A percentile compares a stretch with the other conserved stretches of the same genome.
Conservation (phyloP, 2,329 filamentous ascomycete species). For the Bipolaris bicolor region DNA sequence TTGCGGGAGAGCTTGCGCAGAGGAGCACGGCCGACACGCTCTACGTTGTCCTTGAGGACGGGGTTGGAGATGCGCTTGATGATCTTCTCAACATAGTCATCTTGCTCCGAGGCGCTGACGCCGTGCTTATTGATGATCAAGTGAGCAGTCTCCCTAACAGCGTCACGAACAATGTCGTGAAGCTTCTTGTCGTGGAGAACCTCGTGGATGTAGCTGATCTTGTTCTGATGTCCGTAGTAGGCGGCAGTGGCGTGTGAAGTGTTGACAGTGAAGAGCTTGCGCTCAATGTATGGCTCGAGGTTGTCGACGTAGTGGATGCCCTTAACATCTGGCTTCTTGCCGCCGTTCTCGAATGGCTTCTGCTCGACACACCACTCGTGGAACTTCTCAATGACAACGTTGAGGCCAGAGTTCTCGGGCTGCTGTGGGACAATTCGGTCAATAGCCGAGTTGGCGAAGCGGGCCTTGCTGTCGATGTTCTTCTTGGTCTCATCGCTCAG, state of each 20-base stretch:
- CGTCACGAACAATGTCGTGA: conserved; percentile 76
- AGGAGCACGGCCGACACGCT: conserved; percentile 93
- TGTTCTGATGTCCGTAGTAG: conserved; percentile 88
- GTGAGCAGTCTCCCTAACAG: conserved; percentile 82
- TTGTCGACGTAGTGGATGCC: conserved; percentile 94
- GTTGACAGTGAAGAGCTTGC: conserved; percentile 99
- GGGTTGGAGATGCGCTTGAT: conserved; percentile 92
- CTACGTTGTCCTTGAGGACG: conserved; percentile 87
- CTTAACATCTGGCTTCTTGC: conserved; percentile 74
- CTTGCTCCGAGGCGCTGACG: conserved; percentile 76
- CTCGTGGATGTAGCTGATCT: conserved; percentile 88
- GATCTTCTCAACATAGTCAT: conserved; percentile 89
- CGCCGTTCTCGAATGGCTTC: conserved; percentile 75
- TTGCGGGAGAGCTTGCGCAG: conserved; percentile 92
- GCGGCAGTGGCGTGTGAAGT: conserved; percentile 95
- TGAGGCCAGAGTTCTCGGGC: conserved; percentile 76
- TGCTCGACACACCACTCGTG: conserved; percentile 98
- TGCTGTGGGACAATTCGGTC: conserved; percentile 97
- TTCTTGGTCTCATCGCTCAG: conserved; percentile 71
- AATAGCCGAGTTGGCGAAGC: conserved; percentile 97
- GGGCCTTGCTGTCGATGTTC: conserved; percentile 74
- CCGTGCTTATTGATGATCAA: conserved; percentile 88
- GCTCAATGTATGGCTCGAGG: conserved; percentile 94
- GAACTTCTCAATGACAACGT: conserved; percentile 97
- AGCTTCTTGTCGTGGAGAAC: conserved; percentile 82